These are phyloP conservation scores for Ligustrum vulgare DNA, from an alignment of 257 asterid genomes.

Conservation along the genomic window DNA sequence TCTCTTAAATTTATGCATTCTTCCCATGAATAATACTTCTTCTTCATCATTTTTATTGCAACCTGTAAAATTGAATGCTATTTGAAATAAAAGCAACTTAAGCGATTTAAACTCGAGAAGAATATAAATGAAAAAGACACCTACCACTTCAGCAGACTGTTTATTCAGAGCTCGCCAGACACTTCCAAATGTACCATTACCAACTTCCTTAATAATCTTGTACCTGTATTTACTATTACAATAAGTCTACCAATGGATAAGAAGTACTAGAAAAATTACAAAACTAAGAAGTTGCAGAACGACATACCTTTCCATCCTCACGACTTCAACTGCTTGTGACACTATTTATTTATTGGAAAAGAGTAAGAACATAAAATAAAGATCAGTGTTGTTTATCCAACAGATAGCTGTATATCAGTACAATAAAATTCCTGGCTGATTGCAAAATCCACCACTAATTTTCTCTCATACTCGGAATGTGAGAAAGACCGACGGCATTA, in stretches of 20 bases:
- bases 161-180: slow-evolving; percentile 89
- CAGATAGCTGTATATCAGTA: slow-evolving; percentile 28
- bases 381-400: slow-evolving; percentile 21
- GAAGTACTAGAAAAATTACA: neutral
- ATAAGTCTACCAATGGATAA: slow-evolving; percentile 15
- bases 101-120: neutral
- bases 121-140: slow-evolving; percentile 16
- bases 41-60: slow-evolving; percentile 90
- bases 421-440: slow-evolving; percentile 45
- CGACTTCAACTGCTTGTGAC: slow-evolving; percentile 33
- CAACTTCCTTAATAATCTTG: slow-evolving; percentile 82
- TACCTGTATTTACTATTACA: slow-evolving; percentile 45
- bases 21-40: slow-evolving; percentile 88
- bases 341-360: slow-evolving; percentile 30
- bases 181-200: slow-evolving; percentile 90
- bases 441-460: slow-evolving; percentile 52
- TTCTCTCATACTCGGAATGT: slow-evolving; percentile 31
- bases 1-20: slow-evolving; percentile 92
- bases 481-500: slow-evolving; percentile 39
- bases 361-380: slow-evolving; percentile 8
- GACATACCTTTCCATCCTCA: slow-evolving; percentile 80
- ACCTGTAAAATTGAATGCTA: slow-evolving; percentile 49
- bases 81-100: neutral
- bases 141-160: slow-evolving; percentile 92
- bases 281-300: slow-evolving; percentile 11